Percentiles rank a stretch among this genome's conserved stretches.
Conservation (phyloP, 257 asterid genomes). For the Nicotiana paniculata region DNA sequence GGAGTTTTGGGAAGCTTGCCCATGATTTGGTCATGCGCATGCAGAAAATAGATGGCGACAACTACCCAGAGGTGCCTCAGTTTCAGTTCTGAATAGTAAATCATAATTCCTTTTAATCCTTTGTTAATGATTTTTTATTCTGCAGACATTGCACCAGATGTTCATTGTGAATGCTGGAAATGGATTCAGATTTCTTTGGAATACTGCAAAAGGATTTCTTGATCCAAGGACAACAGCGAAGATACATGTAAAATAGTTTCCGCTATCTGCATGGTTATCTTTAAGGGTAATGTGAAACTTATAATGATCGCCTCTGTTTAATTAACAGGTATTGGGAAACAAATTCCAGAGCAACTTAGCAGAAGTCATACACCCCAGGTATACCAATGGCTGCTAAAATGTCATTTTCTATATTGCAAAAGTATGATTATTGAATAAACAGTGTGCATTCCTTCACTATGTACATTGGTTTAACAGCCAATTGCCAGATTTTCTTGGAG, state of each 20-base stretch:
- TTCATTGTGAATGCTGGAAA: conserved; percentile 90
- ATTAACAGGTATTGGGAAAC: conserved; percentile 72
- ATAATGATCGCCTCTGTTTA: conserved; percentile 10
- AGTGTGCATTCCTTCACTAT: not conserved
- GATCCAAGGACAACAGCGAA: conserved; percentile 86
- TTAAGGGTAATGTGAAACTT: conserved; percentile 1
- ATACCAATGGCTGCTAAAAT: conserved; percentile 18
- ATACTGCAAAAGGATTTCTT: conserved; percentile 74
- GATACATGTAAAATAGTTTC: conserved; percentile 55
- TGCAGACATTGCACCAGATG: conserved; percentile 91
- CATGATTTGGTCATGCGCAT: conserved; percentile 85
- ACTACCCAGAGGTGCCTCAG: conserved; percentile 88
- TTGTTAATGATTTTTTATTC: conserved; percentile 16
- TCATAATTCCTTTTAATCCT: not conserved
- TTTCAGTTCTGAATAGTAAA: conserved; percentile 17
- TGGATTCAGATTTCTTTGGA: conserved; percentile 86
- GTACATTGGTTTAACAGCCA: conserved; percentile 47
- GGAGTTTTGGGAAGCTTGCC: conserved; percentile 90
- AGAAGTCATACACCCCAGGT: conserved; percentile 81
- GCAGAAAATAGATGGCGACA: conserved; percentile 89
- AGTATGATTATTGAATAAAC: not conserved
- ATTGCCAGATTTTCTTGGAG: conserved; percentile 97
- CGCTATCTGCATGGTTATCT: conserved; percentile 6
- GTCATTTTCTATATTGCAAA: not conserved
- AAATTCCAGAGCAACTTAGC: conserved; percentile 67